Evolutionary conservation across 2,329 filamentous ascomycete species (phyloP), one percentile per base, ranked within the genome.

Genomic region (Fusarium coffeatum): DNA sequence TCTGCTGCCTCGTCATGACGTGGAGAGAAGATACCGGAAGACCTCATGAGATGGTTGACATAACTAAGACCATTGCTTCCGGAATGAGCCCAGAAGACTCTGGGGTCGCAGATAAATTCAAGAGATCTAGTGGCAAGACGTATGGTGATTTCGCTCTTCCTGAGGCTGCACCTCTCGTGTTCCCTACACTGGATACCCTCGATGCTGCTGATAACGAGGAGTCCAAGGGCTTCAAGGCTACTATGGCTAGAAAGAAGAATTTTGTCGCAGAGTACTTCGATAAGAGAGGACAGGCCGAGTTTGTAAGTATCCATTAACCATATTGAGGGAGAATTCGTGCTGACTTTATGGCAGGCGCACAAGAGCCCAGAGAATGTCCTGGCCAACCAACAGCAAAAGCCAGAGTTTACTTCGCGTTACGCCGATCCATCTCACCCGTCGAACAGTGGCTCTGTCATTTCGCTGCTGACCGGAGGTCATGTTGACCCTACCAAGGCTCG

Each of bases 1-100:
- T 90, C 0, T 86, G 84, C 15, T 76, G 73, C 6, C 42, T 80
- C 22, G 80, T 90, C 40, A 83, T 89, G 78, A 84, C 84, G 2
- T 88, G 81, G 78, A 84, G 84, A 54, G 83, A 84, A 1, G 80
- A 82, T 6, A 65, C 74, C 0, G 60, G 72, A 20, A 66, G 25
- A 11, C 4, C 42, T 6, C 71, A 77, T 18, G 72, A 76, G 27
- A 59, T 41, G 49, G 34, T 68, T 30, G 40, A 55, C n/a, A 3
- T 55, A 76, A 77, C 55, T 10, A 53, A 59, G 8, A 58, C 58
- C 2, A 55, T 40, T 18, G 58, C 28, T 15, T 64, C 53, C 15
- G 50, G 37, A 1, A 59, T 34, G 15, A 53, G 32, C 11, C 53
- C 50, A 0, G 43, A 56, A 20, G 45, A 46, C 11, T 63, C 43